A percentile compares a stretch with the other conserved stretches of the same genome.
These are phyloP conservation scores for Talaromyces funiculosus DNA, from an alignment of 2,329 filamentous ascomycete genomes.

Conservation along the genomic window DNA sequence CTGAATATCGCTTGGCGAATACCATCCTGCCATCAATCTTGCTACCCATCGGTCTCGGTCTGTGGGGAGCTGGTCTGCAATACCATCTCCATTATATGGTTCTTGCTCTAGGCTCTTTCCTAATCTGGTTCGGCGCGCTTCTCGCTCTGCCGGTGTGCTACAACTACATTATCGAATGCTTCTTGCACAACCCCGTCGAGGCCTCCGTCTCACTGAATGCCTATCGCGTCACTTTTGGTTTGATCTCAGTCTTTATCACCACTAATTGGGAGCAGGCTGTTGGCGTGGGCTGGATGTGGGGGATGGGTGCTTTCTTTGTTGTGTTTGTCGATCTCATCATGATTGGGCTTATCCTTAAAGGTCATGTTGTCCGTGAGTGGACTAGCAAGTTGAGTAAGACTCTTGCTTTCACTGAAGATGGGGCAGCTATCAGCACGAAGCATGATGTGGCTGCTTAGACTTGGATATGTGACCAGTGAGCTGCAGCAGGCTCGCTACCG, in stretches of 20 bases:
- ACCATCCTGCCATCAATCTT: conserved; percentile 6
- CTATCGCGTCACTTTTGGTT: conserved; percentile 3
- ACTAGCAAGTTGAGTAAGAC: conserved; percentile 3
- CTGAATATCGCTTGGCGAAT: conserved; percentile 34
- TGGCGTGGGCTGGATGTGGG: conserved; percentile 11
- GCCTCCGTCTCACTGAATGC: conserved; percentile 8
- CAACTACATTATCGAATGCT: conserved; percentile 11
- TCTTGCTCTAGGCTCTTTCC: conserved; percentile 5
- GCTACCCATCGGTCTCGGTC: conserved; percentile 6
- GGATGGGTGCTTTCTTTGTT: conserved; percentile 7
- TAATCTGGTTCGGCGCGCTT: conserved; percentile 9
- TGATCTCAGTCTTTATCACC: conserved; percentile 7
- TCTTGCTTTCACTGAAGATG: conserved; percentile 13
- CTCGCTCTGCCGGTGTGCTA: conserved; percentile 8
- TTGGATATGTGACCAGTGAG: not conserved
- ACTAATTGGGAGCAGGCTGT: conserved; percentile 6
- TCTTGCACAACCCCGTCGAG: conserved; percentile 10
- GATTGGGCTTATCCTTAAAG: conserved; percentile 10
- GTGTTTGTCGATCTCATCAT: conserved; percentile 9
- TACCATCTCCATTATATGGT: conserved; percentile 13
- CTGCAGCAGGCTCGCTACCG: not conserved
- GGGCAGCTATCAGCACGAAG: conserved; percentile 16
- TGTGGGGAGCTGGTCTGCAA: conserved; percentile 8
- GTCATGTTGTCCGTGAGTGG: conserved; percentile 9
- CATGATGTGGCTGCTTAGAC: conserved; percentile 1